These are phyloP conservation scores for Russula brevipes DNA, from an alignment of 768 basidiomycete genomes.

Conservation along the genomic window DNA sequence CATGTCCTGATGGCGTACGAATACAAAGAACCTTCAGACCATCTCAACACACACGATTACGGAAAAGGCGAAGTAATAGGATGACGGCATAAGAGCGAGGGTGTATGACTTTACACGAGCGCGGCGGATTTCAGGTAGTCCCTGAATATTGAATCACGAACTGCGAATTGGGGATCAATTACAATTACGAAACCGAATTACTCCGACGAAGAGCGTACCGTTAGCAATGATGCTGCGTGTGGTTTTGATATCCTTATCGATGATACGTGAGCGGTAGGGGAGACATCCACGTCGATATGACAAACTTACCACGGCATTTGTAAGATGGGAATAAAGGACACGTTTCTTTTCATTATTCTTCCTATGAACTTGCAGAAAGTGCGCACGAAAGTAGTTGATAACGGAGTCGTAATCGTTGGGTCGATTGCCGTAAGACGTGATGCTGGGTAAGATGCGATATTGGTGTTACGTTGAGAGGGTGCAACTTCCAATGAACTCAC, in stretches of 20 bases:
- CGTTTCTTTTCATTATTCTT: slow-evolving; percentile 75
- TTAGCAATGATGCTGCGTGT: slow-evolving; percentile 81
- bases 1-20: slow-evolving; percentile 7
- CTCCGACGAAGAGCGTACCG: slow-evolving; percentile 38
- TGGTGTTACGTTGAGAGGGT: slow-evolving; percentile 7
- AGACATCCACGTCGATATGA: neutral
- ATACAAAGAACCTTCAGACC: slow-evolving; percentile 9
- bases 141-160: slow-evolving; percentile 38
- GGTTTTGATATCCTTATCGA: slow-evolving; percentile 66
- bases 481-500: slow-evolving; percentile 40
- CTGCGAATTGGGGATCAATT: slow-evolving; percentile 6
- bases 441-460: slow-evolving; percentile 39
- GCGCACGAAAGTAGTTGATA: slow-evolving; percentile 81
- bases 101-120: slow-evolving; percentile 28
- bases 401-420: slow-evolving; percentile 79
- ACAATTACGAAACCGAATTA: neutral
- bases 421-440: slow-evolving; percentile 75
- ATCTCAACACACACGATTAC: slow-evolving; percentile 4
- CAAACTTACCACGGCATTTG: slow-evolving; percentile 61
- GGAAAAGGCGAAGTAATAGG: neutral
- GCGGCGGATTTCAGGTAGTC: slow-evolving; percentile 36
- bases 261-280: neutral
- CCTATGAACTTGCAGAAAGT: slow-evolving; percentile 78
- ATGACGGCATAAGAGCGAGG: neutral
- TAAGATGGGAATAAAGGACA: slow-evolving; percentile 77